A percentile compares a stretch with the other conserved stretches of the same genome.
These are phyloP conservation scores for Kuraishia molischiana DNA, from an alignment of 805 yeast genomes.

Conservation along the genomic window DNA sequence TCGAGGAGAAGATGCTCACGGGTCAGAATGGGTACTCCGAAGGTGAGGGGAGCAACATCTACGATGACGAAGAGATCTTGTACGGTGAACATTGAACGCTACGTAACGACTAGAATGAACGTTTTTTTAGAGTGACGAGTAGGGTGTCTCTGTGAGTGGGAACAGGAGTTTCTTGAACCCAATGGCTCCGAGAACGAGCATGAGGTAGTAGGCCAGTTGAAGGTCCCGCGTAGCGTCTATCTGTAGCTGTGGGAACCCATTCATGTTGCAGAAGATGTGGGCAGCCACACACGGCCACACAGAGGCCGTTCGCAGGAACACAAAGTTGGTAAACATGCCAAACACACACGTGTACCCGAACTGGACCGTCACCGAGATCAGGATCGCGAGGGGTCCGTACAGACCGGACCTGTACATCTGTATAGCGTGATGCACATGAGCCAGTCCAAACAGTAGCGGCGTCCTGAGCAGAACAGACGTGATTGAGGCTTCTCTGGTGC, in stretches of 20 bases:
- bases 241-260: conserved; percentile 50
- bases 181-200: conserved; percentile 33
- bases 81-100: neutral
- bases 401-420: conserved; percentile 26
- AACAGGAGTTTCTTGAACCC: conserved; percentile 23
- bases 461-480: conserved; percentile 25
- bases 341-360: conserved; percentile 57
- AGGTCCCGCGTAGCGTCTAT: conserved; percentile 11
- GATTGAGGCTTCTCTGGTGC: neutral
- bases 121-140: too few species aligned
- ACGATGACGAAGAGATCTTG: conserved; percentile 2
- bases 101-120: neutral
- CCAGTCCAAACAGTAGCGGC: conserved; percentile 65
- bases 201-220: conserved; percentile 23
- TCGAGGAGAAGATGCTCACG: neutral
- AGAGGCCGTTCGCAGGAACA: conserved; percentile 42
- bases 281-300: conserved; percentile 48
- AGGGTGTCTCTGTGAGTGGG: conserved; percentile 14
- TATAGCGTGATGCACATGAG: conserved; percentile 70
- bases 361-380: conserved; percentile 37
- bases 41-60: neutral
- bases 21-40: neutral
- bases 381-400: conserved; percentile 19
- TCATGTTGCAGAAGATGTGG: conserved; percentile 59
- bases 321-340: conserved; percentile 54